Base-by-base conservation (phyloP, 495 filamentous ascomycete genomes). In the Xylaria castorea region DNA sequence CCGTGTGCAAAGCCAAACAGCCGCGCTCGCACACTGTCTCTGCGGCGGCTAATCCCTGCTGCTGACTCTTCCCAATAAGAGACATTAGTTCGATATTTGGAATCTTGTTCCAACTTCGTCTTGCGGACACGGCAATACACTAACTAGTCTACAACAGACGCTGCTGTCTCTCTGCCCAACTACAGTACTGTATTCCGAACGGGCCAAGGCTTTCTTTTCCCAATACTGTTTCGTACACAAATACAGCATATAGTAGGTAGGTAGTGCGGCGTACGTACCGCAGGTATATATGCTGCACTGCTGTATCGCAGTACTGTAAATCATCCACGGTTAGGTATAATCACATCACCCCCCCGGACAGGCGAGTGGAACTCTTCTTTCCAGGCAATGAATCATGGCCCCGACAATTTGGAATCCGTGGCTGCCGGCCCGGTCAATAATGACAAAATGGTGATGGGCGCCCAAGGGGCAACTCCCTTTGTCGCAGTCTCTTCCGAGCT, bases 31-130 rank as follows among this genome's bases (percentile, higher is more conserved):
- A n/a, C 42, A 71, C 70, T 58, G 70, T 71, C 46, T 2, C 40
- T 38, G 60, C 70, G 48, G 61, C 69, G 61, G 70, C 70, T 66
- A 71, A 71, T 60, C 70, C 70, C 63, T 72, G 70, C 27, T 72
- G 70, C 70, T 72, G 70, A 72, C 70, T 72, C 70, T 60, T 67
- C 70, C 70, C 40, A 72, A 72, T 64, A 18, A 38, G 70, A 50
- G 51, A 36, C 53, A 38, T 36, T 22, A 36, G 25, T 22, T 50
- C 22, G 42, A 66, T 71, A 71, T 72, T 72, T 72, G 70, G 70
- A 72, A 72, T 72, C 40, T 61, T 70, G 67, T 60, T 70, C 67
- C 57, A 62, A 70, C 67, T 62, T 70, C 46, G 62, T 58, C 70
- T 22, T 32, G 25, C 40, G 34, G 32, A 67, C 27, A 53, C 42